These are phyloP conservation scores for Selaginella moellendorffii DNA, from an alignment of 75 land plant species.

Conservation along the genomic window DNA sequence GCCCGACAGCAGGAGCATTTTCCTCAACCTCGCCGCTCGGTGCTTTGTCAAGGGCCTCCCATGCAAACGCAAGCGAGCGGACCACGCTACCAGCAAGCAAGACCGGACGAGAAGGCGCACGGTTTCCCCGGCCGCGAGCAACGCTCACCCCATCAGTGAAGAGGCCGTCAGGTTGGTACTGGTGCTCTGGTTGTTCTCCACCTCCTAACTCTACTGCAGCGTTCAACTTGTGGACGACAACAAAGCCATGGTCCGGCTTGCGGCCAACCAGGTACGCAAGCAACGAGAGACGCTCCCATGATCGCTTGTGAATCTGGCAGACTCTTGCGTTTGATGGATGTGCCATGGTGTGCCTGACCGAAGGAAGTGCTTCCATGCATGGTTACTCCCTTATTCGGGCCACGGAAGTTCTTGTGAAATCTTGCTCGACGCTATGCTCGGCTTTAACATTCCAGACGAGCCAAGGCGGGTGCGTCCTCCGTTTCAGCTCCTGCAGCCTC, in stretches of 20 bases:
- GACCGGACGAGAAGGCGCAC: too few relatives aligned
- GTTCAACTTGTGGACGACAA: too few relatives aligned
- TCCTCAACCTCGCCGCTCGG: too few relatives aligned
- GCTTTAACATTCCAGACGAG: conserved; percentile 1
- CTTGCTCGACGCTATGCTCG: neutral
- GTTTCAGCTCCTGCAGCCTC: neutral
- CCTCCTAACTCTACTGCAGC: too few relatives aligned
- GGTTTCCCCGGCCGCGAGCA: too few relatives aligned
- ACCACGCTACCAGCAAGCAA: too few relatives aligned
- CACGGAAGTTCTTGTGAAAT: neutral
- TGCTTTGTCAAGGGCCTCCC: too few relatives aligned
- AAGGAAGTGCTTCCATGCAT: conserved; percentile 6
- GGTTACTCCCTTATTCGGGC: conserved; percentile 1
- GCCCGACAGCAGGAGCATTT: too few relatives aligned
- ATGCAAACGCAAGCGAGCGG: too few relatives aligned
- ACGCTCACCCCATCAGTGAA: too few relatives aligned
- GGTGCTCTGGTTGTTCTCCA: too few relatives aligned
- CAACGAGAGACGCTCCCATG: neutral
- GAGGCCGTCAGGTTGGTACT: too few relatives aligned
- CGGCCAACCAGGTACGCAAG: neutral
- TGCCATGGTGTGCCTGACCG: neutral
- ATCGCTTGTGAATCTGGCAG: neutral
- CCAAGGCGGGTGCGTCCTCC: neutral
- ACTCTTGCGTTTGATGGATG: neutral
- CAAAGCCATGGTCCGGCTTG: neutral